Percentiles rank a stretch among this genome's conserved stretches.
Evolutionary conservation across 495 filamentous ascomycete species (phyloP).

Genomic region (Neurospora tetraspora): DNA sequence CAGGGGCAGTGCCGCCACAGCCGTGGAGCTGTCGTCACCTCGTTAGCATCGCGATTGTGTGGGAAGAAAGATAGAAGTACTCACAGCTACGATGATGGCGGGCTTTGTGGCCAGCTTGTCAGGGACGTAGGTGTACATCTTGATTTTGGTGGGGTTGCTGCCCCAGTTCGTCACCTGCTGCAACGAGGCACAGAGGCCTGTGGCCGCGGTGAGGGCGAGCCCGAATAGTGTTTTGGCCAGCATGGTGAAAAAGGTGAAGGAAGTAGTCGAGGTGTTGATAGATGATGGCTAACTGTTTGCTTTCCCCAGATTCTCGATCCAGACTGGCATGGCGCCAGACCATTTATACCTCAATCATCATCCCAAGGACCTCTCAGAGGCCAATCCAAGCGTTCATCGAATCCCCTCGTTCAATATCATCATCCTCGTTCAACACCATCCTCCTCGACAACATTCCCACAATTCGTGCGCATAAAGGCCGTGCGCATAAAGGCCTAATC

Average conservation of each 20-base stretch:
- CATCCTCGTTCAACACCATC: neutral
- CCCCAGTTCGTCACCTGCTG: constrained; percentile 28
- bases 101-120: constrained; percentile 29
- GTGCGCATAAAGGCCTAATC: neutral
- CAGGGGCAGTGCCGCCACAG: constrained; percentile 24
- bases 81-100: constrained; percentile 23
- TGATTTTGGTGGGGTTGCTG: constrained; percentile 24
- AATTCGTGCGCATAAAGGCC: neutral
- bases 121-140: constrained; percentile 33
- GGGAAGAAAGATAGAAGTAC: constrained; percentile 13
- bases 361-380: neutral
- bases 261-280: neutral
- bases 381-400: neutral
- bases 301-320: neutral
- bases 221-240: constrained; percentile 7
- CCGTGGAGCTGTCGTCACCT: constrained; percentile 21
- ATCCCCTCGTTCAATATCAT: neutral
- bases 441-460: neutral
- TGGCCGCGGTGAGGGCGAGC: constrained; percentile 12
- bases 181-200: constrained; percentile 21
- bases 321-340: neutral
- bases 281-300: neutral
- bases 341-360: neutral
- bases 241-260: constrained; percentile 6
- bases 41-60: neutral